phyloP scores from a whole-genome alignment of 116 monocot species.

The Cymodocea nodosa region DNA sequence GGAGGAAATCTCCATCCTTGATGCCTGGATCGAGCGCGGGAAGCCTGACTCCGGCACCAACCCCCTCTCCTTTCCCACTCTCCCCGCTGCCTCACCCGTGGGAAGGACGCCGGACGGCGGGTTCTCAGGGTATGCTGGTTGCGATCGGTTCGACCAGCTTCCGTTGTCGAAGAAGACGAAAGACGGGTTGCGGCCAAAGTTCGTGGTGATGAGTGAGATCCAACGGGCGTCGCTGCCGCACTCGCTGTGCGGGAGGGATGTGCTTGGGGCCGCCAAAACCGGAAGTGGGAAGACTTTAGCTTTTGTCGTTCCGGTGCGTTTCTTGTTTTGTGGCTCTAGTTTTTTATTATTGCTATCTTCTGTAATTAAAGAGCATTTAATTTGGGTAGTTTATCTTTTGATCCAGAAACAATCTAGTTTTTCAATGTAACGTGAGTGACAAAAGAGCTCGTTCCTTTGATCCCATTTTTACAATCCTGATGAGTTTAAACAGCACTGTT shows the following conservation, averaged over 20 bases:
- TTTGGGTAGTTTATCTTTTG: too few species aligned
- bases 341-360: too few species aligned
- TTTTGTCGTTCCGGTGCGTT: conserved; percentile 71
- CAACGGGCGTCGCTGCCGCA: conserved; percentile 86
- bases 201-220: conserved; percentile 77
- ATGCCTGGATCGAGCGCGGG: conserved; percentile 60
- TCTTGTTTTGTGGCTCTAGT: background rate
- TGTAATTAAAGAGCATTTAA: too few species aligned
- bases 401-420: too few species aligned
- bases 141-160: conserved; percentile 55
- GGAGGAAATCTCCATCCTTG: conserved; percentile 58
- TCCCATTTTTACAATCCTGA: too few species aligned
- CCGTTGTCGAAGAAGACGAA: conserved; percentile 79
- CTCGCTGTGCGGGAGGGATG: conserved; percentile 69
- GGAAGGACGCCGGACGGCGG: conserved; percentile 16
- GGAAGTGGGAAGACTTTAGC: conserved; percentile 93
- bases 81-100: conserved; percentile 22
- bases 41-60: conserved; percentile 46
- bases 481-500: too few species aligned
- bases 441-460: too few species aligned
- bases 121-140: conserved; percentile 50
- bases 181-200: conserved; percentile 52
- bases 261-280: conserved; percentile 92
- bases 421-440: too few species aligned
- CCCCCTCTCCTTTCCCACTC: conserved; percentile 38